phyloP scores from a whole-genome alignment of 23 red algal species.

The Gracilaria vermiculophylla region DNA sequence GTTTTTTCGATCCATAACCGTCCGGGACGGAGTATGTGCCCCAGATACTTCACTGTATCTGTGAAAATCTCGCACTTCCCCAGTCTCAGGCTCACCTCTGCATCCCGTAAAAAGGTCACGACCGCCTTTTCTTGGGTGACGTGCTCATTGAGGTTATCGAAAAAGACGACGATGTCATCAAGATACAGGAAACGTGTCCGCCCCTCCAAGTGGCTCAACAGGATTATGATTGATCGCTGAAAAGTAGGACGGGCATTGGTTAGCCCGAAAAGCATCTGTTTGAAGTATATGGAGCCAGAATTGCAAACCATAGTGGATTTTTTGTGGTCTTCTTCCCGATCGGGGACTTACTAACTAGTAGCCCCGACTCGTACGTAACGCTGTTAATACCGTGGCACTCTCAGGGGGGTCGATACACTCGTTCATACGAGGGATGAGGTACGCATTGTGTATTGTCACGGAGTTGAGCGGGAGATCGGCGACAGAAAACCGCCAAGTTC shows the following conservation, averaged over 20 bases:
- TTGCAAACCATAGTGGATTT: slow-evolving; percentile 2
- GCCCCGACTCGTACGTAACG: neutral
- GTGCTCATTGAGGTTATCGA: neutral
- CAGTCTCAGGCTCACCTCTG: neutral
- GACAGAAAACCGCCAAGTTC: slow-evolving; percentile 26
- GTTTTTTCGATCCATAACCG: neutral
- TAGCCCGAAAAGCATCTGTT: slow-evolving; percentile 17
- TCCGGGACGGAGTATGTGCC: slow-evolving; percentile 20
- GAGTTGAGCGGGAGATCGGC: neutral
- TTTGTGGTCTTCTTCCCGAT: neutral
- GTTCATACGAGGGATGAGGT: slow-evolving; percentile 37
- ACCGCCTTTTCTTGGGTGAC: neutral
- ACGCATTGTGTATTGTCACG: neutral
- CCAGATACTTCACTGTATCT: slow-evolving; percentile 19
- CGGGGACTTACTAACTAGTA: slow-evolving; percentile 36
- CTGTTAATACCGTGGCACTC: neutral
- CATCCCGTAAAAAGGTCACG: neutral
- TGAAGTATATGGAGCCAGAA: neutral
- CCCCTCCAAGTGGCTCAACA: neutral
- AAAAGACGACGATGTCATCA: slow-evolving; percentile 25
- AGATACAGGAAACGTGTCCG: slow-evolving; percentile 9
- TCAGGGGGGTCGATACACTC: slow-evolving; percentile 27
- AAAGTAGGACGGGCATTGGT: slow-evolving; percentile 37
- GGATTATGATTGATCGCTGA: neutral
- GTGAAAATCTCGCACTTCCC: slow-evolving; percentile 43